A percentile compares a stretch with the other conserved stretches of the same genome.
Conservation (phyloP, 2,329 filamentous ascomycete species). For the Dactylellina drechsleri region DNA sequence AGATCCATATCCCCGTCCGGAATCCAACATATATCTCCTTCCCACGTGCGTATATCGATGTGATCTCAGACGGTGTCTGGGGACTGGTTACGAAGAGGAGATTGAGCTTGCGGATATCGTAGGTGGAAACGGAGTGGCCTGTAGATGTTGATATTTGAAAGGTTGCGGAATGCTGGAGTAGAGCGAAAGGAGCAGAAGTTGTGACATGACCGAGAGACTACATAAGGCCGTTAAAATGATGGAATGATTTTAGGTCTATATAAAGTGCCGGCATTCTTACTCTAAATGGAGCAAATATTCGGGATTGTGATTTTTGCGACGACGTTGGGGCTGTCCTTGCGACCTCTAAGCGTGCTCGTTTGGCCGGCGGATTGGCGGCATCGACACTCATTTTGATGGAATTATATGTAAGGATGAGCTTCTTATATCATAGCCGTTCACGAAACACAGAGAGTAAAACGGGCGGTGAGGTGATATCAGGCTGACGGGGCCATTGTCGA, state of each 20-base stretch:
- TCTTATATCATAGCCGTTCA: neutral
- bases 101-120: slow-evolving; percentile 88
- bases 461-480: slow-evolving; percentile 4
- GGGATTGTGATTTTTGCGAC: slow-evolving; percentile 67
- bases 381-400: slow-evolving; percentile 30
- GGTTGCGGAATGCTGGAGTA: slow-evolving; percentile 85
- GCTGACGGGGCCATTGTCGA: slow-evolving; percentile 13
- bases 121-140: slow-evolving; percentile 89
- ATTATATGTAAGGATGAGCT: neutral
- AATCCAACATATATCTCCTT: slow-evolving; percentile 53
- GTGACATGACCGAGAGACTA: slow-evolving; percentile 94
- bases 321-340: slow-evolving; percentile 12
- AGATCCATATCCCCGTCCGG: slow-evolving; percentile 81
- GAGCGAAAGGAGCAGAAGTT: slow-evolving; percentile 87
- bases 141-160: slow-evolving; percentile 98
- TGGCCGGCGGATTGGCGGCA: slow-evolving; percentile 43
- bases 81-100: slow-evolving; percentile 93
- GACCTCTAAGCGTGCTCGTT: slow-evolving; percentile 44
- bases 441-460: neutral
- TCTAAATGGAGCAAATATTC: slow-evolving; percentile 92
- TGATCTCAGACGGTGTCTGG: slow-evolving; percentile 78
- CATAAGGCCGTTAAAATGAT: slow-evolving; percentile 4
- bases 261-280: slow-evolving; percentile 66
- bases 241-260: neutral
- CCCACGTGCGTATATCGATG: slow-evolving; percentile 51